These are phyloP conservation scores for Fusarium sacchari DNA, from an alignment of 2,329 filamentous ascomycete species.

Conservation along the genomic window DNA sequence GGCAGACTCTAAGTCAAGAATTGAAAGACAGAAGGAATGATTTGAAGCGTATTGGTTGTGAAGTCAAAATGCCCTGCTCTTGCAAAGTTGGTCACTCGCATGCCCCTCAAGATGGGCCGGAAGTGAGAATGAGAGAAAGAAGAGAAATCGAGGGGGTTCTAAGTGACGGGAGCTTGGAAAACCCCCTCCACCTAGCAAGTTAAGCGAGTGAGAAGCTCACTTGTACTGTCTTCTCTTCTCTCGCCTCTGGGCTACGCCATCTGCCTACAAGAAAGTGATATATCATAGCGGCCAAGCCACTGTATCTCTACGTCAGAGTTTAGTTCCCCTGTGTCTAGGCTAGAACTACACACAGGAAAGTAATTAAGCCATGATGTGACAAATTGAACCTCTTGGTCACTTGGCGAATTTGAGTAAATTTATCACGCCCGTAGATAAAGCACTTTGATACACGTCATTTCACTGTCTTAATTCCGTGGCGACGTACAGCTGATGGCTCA, in stretches of 20 bases:
- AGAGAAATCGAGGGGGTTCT: neutral
- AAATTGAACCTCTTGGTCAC: no score
- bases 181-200: neutral
- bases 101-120: neutral
- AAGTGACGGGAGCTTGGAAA: accelerated
- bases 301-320: accelerated
- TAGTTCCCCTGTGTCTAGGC: accelerated
- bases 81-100: accelerated
- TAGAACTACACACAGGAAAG: neutral
- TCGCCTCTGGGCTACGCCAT: accelerated
- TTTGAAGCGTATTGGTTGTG: accelerated
- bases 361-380: no score
- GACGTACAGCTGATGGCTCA: no score
- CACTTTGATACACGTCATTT: accelerated
- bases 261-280: no score
- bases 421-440: accelerated
- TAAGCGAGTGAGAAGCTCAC: neutral
- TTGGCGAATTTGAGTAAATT: accelerated
- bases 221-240: neutral
- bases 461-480: accelerated
- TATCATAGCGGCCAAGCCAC: neutral
- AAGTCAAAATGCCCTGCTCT: accelerated
- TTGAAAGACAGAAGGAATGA: accelerated
- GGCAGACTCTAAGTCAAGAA: accelerated
- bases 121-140: no score